These are phyloP conservation scores for Cardamine occulta DNA, from an alignment of 345 rosid species.

Conservation along the genomic window DNA sequence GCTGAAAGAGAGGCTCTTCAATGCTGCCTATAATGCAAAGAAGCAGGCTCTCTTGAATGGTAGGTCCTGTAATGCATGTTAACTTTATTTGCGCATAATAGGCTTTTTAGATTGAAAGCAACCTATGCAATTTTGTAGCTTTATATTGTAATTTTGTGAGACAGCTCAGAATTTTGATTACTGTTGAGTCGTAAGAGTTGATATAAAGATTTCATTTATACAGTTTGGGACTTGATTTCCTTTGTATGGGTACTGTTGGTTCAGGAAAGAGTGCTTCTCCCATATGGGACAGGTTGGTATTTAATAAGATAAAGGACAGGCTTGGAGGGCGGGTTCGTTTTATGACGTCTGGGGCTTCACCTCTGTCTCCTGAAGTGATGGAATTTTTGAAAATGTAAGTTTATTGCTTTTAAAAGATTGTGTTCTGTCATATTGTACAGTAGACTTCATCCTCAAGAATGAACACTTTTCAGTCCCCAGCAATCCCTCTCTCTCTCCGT, in stretches of 20 bases:
- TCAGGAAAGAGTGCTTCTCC: constrained; percentile 93
- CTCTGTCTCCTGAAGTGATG: constrained; percentile 94
- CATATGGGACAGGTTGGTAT: constrained; percentile 96
- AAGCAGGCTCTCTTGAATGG: constrained; percentile 91
- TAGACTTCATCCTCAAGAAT: constrained; percentile 12
- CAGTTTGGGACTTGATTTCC: constrained; percentile 19
- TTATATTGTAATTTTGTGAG: constrained; percentile 6
- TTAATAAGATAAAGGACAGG: constrained; percentile 85
- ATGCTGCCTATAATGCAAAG: constrained; percentile 95
- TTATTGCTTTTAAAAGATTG: constrained; percentile 22
- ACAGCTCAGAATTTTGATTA: constrained; percentile 9
- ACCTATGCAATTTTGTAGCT: neutral
- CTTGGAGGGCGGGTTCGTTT: constrained; percentile 95
- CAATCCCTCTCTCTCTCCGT: constrained; percentile 12
- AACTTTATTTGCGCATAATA: constrained; percentile 9
- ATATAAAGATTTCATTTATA: neutral
- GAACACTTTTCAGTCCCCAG: constrained; percentile 15
- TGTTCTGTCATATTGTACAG: neutral
- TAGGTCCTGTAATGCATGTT: constrained; percentile 37
- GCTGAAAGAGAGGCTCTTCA: constrained; percentile 79
- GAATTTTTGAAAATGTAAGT: constrained; percentile 90
- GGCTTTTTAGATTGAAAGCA: constrained; percentile 8
- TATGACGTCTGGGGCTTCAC: constrained; percentile 91
- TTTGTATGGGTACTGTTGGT: constrained; percentile 26
- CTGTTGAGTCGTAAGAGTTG: constrained; percentile 13